Evolutionary conservation across 805 yeast genomes (phyloP).

Genomic region (Kodamaea leandrae): DNA sequence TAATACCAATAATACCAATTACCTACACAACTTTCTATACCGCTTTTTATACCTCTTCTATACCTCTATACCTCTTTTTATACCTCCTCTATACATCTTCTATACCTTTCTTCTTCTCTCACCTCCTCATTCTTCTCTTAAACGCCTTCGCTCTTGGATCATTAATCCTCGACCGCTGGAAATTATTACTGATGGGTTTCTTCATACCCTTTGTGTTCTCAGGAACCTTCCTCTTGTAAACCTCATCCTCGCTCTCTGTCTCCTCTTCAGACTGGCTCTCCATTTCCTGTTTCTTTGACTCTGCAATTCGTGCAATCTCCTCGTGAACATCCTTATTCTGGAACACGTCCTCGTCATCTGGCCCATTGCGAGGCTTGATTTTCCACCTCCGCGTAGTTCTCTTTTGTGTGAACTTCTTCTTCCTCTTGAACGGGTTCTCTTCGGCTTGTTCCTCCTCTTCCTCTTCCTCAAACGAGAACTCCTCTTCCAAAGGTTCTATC

Average conservation of each 20-base stretch:
- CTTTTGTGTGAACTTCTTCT: slow-evolving; percentile 45
- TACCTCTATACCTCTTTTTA: background rate
- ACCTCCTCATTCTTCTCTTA: slow-evolving; percentile 33
- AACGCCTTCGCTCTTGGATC: slow-evolving; percentile 41
- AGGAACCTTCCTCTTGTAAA: slow-evolving; percentile 22
- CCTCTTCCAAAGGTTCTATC: slow-evolving; percentile 24
- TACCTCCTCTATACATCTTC: background rate
- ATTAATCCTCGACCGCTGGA: slow-evolving; percentile 51
- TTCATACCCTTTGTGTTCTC: slow-evolving; percentile 13
- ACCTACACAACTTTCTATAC: no score
- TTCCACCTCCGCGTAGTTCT: slow-evolving; percentile 52
- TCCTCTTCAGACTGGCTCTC: slow-evolving; percentile 17
- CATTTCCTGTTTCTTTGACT: slow-evolving; percentile 23
- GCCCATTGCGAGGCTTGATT: slow-evolving; percentile 38
- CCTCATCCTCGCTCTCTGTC: slow-evolving; percentile 14
- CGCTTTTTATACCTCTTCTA: background rate
- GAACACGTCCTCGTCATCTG: slow-evolving; percentile 27
- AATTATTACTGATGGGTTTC: slow-evolving; percentile 46
- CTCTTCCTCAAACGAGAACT: slow-evolving; percentile 13
- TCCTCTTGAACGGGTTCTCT: slow-evolving; percentile 12
- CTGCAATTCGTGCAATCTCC: slow-evolving; percentile 35
- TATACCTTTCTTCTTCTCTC: background rate
- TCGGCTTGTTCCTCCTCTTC: slow-evolving; percentile 11
- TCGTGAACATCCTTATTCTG: slow-evolving; percentile 42
- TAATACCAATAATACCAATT: no score